Evolutionary conservation across 768 basidiomycete genomes (phyloP), one percentile per base, ranked within the genome.

Genomic region (Lentinula detonsa): DNA sequence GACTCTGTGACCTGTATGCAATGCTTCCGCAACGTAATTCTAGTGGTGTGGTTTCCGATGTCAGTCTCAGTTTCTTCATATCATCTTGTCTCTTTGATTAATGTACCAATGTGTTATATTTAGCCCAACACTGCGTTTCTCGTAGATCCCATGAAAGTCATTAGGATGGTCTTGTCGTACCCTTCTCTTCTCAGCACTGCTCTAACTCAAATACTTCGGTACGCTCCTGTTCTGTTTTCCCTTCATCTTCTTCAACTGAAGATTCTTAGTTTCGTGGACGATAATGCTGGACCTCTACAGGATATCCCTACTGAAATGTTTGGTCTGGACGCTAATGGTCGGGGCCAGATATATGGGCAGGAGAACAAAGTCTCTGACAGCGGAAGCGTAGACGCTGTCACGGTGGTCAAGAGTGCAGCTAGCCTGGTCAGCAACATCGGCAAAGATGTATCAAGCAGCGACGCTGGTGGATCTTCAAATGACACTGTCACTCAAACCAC

Each of bases 61-160:
- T 59, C 15, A 49, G 57, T 49, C 33, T 59, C 15, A 49, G 57
- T 49, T 33, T 34, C 31, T 39, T 13, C 43, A 7, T 37, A n/a
- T 18, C 6, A 18, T 4, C 37, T 23, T 11, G 1, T 6, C 33
- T 31, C 8, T 31, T 59, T 6, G 13, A 15, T 3, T 21, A 43
- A 40, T 31, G 16, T 23, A 5, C 11, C 8, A 10, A 28, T 21
- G 37, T 21, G 5, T 31, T 28, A 21, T 28, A 21, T 2, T 5
- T 33, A 60, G 59, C 59, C 59, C 59, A 51, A 51, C 15, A 60
- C 59, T 9, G 59, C 28, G n/a, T 60, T 60, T 52, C 49, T 60
- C 10, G 40, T 60, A 5, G 59, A 60, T 39, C 59, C 59, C 15
- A 60, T 21, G 10, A 60, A 52, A 18, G 28, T 28, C 15, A 60